Base-by-base conservation (phyloP, 345 rosid species). In the Moringa oleifera region DNA sequence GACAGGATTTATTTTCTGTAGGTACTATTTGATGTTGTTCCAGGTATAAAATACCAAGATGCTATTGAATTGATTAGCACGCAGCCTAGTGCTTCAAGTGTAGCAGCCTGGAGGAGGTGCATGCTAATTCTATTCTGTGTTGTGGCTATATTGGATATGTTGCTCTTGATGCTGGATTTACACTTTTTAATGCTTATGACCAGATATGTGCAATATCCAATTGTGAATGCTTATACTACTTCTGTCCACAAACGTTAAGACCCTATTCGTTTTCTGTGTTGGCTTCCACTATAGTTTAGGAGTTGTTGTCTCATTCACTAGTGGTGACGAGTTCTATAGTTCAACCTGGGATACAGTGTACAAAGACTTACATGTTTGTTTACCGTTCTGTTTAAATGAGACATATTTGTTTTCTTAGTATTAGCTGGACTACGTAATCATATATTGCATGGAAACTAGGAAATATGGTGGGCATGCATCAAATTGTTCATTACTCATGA, bases 21-120 rank as follows among this genome's bases (percentile, higher is more conserved):
- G 98, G 98, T 93, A 41, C 67, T 93, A 64, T 93, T 93, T 82
- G 98, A 93, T 67, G 89, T 90, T 62, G 98, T 93, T 75, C 96
- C 98, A 33, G 82, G 78, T 71, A 79, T 93, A 78, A 88, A 78
- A 63, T 93, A 80, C 73, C 81, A 73, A 73, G 96, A 93, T 78
- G 98, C 98, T 57, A 80, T 93, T 68, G 86, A 91, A 78, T 80
- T 90, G 66, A 83, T 93, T 58, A 88, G 85, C 73, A 83, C 90
- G 94, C 97, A 90, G 72, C 98, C 98, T 66, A 83, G 80, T 74
- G 84, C 86, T 76, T 93, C 97, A 69, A 80, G 82, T 61, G 23
- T 73, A 45, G 88, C 77, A 63, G 88, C 90, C 61, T 84, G 90
- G 94, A 93, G 80, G 87, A 86, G 93, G 98, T 91, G 61, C 66